These are phyloP conservation scores for Chamaenerion angustifolium DNA, from an alignment of 345 rosid genomes.

Conservation along the genomic window DNA sequence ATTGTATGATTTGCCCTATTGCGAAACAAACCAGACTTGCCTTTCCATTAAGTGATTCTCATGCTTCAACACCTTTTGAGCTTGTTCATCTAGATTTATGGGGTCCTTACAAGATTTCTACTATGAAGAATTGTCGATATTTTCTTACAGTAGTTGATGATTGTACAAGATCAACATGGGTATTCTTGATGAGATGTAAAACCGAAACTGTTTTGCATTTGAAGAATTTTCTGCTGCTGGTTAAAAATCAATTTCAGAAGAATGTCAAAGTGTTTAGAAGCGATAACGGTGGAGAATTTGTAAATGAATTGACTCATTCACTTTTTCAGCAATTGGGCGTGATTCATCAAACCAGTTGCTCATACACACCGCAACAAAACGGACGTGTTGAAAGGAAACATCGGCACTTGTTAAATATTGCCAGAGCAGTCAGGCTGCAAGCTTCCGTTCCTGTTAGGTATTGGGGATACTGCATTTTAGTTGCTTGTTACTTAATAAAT, in stretches of 20 bases:
- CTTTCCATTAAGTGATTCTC: no score
- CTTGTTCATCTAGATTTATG: constrained; percentile 1
- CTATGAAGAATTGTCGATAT: neutral
- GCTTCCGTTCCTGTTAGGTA: neutral
- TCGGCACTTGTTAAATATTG: neutral
- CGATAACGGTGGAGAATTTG: constrained; percentile 1
- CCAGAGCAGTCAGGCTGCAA: neutral
- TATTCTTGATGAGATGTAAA: neutral
- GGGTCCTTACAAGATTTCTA: neutral
- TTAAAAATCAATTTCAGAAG: neutral
- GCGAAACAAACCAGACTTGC: neutral
- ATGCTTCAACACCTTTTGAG: no score
- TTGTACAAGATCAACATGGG: neutral
- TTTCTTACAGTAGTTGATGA: neutral
- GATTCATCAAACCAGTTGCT: neutral
- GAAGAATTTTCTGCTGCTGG: neutral
- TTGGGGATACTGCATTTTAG: constrained; percentile 1
- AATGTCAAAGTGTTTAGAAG: neutral
- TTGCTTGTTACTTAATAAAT: neutral
- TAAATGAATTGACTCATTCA: neutral
- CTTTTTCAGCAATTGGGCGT: neutral
- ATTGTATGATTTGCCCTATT: neutral
- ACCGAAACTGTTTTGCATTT: neutral
- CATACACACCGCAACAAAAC: constrained; percentile 1
- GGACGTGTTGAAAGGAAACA: neutral